Percentiles rank a stretch among this genome's conserved stretches.
These are phyloP conservation scores for Setomelanomma holmii DNA, from an alignment of 2,329 filamentous ascomycete genomes.

Conservation along the genomic window DNA sequence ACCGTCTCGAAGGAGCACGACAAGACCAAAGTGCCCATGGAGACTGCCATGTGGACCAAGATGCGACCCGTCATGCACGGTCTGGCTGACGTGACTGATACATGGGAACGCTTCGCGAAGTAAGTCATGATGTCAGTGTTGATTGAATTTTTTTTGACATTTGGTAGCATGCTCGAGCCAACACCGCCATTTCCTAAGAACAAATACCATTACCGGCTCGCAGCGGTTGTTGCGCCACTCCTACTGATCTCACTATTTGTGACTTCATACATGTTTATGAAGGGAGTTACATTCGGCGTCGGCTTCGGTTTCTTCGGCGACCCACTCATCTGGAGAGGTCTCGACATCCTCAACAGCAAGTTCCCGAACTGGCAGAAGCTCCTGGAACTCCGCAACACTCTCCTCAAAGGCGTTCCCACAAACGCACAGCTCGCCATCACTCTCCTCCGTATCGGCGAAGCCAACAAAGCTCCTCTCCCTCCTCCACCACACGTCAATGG, in stretches of 20 bases:
- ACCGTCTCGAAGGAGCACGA: slow-evolving; percentile 64
- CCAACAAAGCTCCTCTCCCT: slow-evolving; percentile 79
- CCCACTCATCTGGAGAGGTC: slow-evolving; percentile 69
- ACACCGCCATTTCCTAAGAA: slow-evolving; percentile 57
- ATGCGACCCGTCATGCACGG: slow-evolving; percentile 76
- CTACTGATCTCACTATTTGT: slow-evolving; percentile 54
- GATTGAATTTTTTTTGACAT: slow-evolving; percentile 7
- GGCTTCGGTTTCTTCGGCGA: slow-evolving; percentile 84
- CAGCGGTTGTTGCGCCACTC: slow-evolving; percentile 54
- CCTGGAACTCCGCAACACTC: slow-evolving; percentile 74
- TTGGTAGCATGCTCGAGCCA: slow-evolving; percentile 52
- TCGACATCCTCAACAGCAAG: slow-evolving; percentile 66
- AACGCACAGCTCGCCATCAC: slow-evolving; percentile 86
- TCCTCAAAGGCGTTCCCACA: slow-evolving; percentile 83
- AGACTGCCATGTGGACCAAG: slow-evolving; percentile 77
- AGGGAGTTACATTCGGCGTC: slow-evolving; percentile 69
- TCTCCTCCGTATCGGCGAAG: slow-evolving; percentile 80
- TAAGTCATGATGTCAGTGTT: slow-evolving; percentile 35
- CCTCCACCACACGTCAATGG: slow-evolving; percentile 57
- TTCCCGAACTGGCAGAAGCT: slow-evolving; percentile 78
- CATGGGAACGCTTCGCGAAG: slow-evolving; percentile 70
- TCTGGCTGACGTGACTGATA: slow-evolving; percentile 66
- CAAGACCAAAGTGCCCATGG: slow-evolving; percentile 80
- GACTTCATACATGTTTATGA: slow-evolving; percentile 62
- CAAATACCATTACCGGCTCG: slow-evolving; percentile 54